Evolutionary conservation across 495 filamentous ascomycete species (phyloP).

Genomic region (Tuber borchii): DNA sequence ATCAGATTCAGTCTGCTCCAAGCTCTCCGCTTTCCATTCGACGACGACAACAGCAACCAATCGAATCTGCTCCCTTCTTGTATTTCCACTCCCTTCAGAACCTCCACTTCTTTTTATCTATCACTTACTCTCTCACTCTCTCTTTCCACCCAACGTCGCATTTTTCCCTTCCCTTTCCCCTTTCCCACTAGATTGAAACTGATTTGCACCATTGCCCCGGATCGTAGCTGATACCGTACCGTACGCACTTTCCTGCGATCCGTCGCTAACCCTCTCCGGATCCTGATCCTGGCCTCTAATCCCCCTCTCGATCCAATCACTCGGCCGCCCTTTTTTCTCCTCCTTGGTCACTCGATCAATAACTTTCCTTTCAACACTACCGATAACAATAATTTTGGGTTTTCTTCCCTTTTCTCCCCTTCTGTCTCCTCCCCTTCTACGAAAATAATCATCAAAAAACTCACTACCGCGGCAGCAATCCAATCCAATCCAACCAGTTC

Average conservation of each 20-base stretch:
- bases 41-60: background rate
- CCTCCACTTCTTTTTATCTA: background rate
- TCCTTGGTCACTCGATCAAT: background rate
- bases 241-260: constrained; percentile 1
- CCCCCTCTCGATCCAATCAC: constrained; percentile 1
- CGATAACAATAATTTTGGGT: background rate
- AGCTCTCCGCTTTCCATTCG: background rate
- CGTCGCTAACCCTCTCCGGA: constrained; percentile 2
- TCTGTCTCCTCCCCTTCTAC: background rate
- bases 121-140: background rate
- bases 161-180: constrained; percentile 4
- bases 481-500: background rate
- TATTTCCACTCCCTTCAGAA: background rate
- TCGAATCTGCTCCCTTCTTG: background rate
- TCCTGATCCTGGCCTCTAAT: background rate
- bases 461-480: background rate
- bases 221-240: background rate
- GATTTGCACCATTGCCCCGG: background rate
- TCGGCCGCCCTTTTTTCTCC: background rate
- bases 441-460: background rate
- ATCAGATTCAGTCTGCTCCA: background rate
- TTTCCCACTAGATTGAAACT: background rate
- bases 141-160: constrained; percentile 16
- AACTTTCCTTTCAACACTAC: background rate
- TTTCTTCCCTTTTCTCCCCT: background rate